Percentiles rank a stretch among this genome's conserved stretches.
These are phyloP conservation scores for Quillaja saponaria DNA, from an alignment of 306 rosid genomes.

Conservation along the genomic window DNA sequence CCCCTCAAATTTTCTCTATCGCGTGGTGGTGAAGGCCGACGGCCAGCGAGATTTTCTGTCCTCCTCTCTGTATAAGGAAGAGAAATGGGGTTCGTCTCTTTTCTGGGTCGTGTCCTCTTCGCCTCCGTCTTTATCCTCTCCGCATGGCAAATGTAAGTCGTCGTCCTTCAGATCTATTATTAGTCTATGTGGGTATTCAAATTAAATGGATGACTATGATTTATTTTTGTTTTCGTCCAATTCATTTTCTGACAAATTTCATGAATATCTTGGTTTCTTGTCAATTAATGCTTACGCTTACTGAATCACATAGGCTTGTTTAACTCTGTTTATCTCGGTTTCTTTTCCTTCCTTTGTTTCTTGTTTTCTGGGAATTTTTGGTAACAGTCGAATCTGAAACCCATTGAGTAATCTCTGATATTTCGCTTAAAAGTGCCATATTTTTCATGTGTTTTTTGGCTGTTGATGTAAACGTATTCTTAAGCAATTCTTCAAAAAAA, in stretches of 20 bases:
- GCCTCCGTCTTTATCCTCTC: constrained; percentile 92
- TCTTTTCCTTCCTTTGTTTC: not conserved
- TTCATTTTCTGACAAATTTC: not conserved
- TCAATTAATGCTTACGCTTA: not conserved
- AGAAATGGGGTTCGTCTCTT: constrained; percentile 76
- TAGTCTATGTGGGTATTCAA: not conserved
- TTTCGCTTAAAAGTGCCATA: constrained; percentile 3
- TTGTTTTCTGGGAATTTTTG: too few relatives aligned
- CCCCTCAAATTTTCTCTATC: constrained; percentile 24
- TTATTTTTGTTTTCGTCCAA: not conserved
- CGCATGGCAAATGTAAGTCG: constrained; percentile 79
- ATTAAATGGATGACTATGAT: constrained; percentile 22
- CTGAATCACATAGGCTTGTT: not conserved
- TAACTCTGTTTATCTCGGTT: not conserved
- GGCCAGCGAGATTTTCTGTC: constrained; percentile 12
- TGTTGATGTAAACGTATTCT: not conserved
- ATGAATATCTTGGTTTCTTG: constrained; percentile 11
- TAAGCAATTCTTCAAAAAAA: not conserved
- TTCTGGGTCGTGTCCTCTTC: constrained; percentile 85
- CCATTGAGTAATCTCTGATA: not conserved
- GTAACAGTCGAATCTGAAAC: not conserved
- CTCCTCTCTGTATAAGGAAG: constrained; percentile 24
- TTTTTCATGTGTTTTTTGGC: not conserved
- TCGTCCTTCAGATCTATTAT: constrained; percentile 39
- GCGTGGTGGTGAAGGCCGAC: not conserved